Evolutionary conservation across 2,329 filamentous ascomycete genomes (phyloP).

Genomic region (Colletotrichum ledebouriae): DNA sequence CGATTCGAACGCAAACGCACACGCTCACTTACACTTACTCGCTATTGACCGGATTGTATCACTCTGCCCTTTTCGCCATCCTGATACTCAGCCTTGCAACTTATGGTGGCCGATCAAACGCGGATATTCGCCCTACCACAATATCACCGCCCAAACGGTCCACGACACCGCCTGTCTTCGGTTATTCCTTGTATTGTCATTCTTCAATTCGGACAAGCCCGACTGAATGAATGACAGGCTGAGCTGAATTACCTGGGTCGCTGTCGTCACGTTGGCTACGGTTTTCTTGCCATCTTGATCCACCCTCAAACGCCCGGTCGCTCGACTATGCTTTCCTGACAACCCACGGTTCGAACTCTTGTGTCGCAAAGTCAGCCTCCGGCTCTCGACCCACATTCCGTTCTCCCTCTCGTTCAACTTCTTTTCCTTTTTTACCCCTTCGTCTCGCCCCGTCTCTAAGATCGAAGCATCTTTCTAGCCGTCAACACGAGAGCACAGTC

Average conservation of each 20-base stretch:
- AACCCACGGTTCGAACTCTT: slow-evolving; percentile 33
- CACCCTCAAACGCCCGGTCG: slow-evolving; percentile 36
- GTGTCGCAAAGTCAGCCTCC: slow-evolving; percentile 25
- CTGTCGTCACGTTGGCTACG: slow-evolving; percentile 22
- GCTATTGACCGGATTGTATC: slow-evolving; percentile 5
- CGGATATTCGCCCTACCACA: slow-evolving; percentile 36
- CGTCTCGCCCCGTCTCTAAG: slow-evolving; percentile 34
- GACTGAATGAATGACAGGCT: slow-evolving; percentile 14
- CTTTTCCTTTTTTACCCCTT: slow-evolving; percentile 27
- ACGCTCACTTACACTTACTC: slow-evolving; percentile 21
- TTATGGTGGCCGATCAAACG: slow-evolving; percentile 40
- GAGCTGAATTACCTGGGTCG: slow-evolving; percentile 9
- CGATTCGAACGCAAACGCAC: slow-evolving; percentile 15
- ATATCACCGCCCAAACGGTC: neutral
- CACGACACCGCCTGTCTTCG: slow-evolving; percentile 1
- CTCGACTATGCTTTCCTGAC: slow-evolving; percentile 39
- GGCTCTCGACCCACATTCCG: slow-evolving; percentile 37
- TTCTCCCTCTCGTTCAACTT: slow-evolving; percentile 33
- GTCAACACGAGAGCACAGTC: slow-evolving; percentile 53
- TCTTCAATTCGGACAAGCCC: slow-evolving; percentile 14
- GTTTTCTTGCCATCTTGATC: slow-evolving; percentile 26
- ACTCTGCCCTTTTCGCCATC: slow-evolving; percentile 33
- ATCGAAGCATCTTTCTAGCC: slow-evolving; percentile 38
- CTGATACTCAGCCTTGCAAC: slow-evolving; percentile 41
- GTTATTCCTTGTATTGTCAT: slow-evolving; percentile 13